phyloP scores from a whole-genome alignment of 2,329 filamentous ascomycete genomes.

The Exophiala aquamarina region DNA sequence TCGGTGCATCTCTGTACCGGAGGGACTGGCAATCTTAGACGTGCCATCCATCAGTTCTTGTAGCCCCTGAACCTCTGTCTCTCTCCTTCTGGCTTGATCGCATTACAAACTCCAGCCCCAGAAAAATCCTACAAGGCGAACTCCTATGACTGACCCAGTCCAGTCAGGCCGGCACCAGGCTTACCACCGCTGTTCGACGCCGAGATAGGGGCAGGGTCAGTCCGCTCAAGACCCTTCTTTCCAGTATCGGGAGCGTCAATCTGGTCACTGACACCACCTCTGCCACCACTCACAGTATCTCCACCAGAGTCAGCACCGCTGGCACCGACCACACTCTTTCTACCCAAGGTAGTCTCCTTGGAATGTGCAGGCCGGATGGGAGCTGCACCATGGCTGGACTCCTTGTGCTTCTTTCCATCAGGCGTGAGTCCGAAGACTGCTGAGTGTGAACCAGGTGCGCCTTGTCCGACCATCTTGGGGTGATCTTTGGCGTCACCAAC shows the following conservation, averaged over 20 bases:
- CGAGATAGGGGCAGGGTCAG: constrained; percentile 10
- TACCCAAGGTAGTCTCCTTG: constrained; percentile 1
- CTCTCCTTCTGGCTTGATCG: no score
- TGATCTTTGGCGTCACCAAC: constrained; percentile 15
- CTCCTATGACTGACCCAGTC: not conserved
- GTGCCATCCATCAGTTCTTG: no score
- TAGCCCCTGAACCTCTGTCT: no score
- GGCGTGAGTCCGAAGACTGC: constrained; percentile 28
- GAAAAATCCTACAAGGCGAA: no score
- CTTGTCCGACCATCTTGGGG: constrained; percentile 22
- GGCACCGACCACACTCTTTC: not conserved
- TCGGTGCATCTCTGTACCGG: no score
- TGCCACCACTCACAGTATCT: not conserved
- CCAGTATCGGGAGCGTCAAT: constrained; percentile 12
- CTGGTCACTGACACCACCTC: constrained; percentile 14
- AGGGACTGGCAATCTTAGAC: no score
- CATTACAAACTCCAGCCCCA: no score
- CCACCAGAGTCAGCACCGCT: constrained; percentile 4
- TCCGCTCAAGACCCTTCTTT: constrained; percentile 17
- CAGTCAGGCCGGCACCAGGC: constrained; percentile 14
- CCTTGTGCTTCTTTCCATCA: constrained; percentile 14
- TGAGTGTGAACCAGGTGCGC: constrained; percentile 23
- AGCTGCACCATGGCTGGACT: constrained; percentile 5
- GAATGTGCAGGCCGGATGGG: constrained; percentile 7
- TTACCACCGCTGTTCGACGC: constrained; percentile 2